A percentile compares a stretch with the other conserved stretches of the same genome.
Evolutionary conservation across 1,284 basidiomycete genomes (phyloP).

Genomic region (Thecaphora frezii): DNA sequence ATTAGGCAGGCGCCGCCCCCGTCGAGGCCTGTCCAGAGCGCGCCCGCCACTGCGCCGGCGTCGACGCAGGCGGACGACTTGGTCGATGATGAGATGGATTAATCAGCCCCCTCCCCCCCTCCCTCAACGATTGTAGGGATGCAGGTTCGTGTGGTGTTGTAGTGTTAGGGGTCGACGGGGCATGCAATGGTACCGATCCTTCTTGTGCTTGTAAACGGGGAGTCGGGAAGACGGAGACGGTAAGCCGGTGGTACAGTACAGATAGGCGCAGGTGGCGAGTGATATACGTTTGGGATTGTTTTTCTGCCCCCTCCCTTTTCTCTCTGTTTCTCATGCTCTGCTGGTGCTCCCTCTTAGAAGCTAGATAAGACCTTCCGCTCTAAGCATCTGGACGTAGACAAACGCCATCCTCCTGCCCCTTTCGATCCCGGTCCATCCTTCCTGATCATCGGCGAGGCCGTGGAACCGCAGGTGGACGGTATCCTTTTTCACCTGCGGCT

Average conservation of each 20-base stretch:
- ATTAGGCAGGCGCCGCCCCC: conserved; percentile 2
- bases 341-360: too few species aligned
- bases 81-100: conserved; percentile 40
- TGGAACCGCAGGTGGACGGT: conserved; percentile 29
- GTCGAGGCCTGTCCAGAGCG: background rate
- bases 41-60: background rate
- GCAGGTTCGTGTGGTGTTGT: background rate
- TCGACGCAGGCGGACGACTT: conserved; percentile 20
- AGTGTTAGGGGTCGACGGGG: too few species aligned
- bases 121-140: too few species aligned
- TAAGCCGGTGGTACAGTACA: too few species aligned
- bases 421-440: conserved; percentile 30
- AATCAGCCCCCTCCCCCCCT: background rate
- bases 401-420: conserved; percentile 29
- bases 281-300: too few species aligned
- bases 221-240: too few species aligned
- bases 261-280: too few species aligned
- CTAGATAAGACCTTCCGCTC: conserved; percentile 38
- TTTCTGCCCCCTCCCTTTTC: too few species aligned
- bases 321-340: too few species aligned
- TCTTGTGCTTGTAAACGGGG: too few species aligned
- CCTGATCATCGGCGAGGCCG: conserved; percentile 13
- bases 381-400: conserved; percentile 36
- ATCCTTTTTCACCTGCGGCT: background rate
- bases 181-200: too few species aligned